Conservation (phyloP, 148 eudicot species). For the Amaranthus hypochondriacus region DNA sequence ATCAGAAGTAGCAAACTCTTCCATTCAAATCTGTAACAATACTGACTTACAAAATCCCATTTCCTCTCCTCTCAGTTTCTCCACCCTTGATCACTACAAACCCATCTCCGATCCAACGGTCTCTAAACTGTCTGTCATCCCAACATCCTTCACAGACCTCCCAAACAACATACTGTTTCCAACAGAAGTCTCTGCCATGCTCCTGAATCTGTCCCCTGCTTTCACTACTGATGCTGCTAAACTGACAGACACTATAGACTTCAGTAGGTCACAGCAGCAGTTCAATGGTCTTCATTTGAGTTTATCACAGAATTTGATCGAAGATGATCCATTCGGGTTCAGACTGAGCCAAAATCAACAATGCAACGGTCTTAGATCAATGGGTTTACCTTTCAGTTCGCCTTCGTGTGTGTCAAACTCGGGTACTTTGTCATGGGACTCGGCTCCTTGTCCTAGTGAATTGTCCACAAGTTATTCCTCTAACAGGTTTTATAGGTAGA, state of each 20-base stretch:
- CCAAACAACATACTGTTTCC: slow-evolving; percentile 39
- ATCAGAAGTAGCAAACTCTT: slow-evolving; percentile 37
- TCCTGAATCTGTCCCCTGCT: slow-evolving; percentile 40
- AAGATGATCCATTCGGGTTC: slow-evolving; percentile 34
- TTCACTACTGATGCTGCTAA: slow-evolving; percentile 20
- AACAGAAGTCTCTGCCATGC: slow-evolving; percentile 44
- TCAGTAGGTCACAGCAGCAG: slow-evolving; percentile 40
- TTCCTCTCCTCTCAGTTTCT: slow-evolving; percentile 23
- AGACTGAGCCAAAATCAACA: slow-evolving; percentile 37
- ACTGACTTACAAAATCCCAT: slow-evolving; percentile 21
- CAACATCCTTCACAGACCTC: slow-evolving; percentile 30
- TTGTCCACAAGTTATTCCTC: slow-evolving; percentile 52
- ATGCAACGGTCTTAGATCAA: slow-evolving; percentile 37
- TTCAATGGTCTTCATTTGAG: slow-evolving; percentile 33
- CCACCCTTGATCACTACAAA: slow-evolving; percentile 37
- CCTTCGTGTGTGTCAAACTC: slow-evolving; percentile 29
- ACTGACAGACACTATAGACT: slow-evolving; percentile 32
- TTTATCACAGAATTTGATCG: slow-evolving; percentile 43
- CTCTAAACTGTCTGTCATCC: slow-evolving; percentile 24
- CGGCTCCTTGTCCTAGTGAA: slow-evolving; percentile 64
- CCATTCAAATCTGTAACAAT: slow-evolving; percentile 12
- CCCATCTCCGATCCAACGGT: slow-evolving; percentile 23
- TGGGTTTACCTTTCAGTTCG: slow-evolving; percentile 57
- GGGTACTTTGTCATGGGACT: slow-evolving; percentile 54
- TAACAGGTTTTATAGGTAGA: slow-evolving; percentile 39